Conservation (phyloP, 2,329 filamentous ascomycete genomes). For the Verticillium zaregamsianum region DNA sequence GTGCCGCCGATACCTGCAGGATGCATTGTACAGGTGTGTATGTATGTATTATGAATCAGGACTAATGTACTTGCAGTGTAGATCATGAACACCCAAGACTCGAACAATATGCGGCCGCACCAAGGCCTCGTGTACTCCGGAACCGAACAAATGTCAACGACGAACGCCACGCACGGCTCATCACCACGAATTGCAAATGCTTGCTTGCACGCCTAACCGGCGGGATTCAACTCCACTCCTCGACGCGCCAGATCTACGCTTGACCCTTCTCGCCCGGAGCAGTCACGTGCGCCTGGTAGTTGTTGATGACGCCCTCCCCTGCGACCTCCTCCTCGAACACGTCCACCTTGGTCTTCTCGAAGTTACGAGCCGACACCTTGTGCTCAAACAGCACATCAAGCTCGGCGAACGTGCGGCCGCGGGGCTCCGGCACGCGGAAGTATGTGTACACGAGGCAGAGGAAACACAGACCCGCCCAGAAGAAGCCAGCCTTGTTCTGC, state of each 20-base stretch:
- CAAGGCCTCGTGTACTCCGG: too few species aligned
- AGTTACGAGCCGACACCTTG: constrained; percentile 67
- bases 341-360: constrained; percentile 54
- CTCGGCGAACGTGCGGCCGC: constrained; percentile 78
- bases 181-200: neutral
- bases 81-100: neutral
- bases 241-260: neutral
- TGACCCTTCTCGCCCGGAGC: constrained; percentile 21
- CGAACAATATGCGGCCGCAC: neutral
- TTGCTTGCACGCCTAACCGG: neutral
- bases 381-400: constrained; percentile 81
- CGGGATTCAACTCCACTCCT: neutral
- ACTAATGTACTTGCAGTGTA: neutral
- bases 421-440: constrained; percentile 76
- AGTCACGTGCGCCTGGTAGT: constrained; percentile 39
- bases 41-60: neutral
- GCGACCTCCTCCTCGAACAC: constrained; percentile 51
- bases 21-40: neutral
- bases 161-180: neutral
- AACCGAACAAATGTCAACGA: neutral
- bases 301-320: constrained; percentile 37
- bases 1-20: neutral
- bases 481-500: constrained; percentile 84
- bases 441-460: constrained; percentile 77
- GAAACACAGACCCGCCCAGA: constrained; percentile 77